Evolutionary conservation across 192 early-diverging fungal genomes (phyloP).

Genomic region (Martensiomyces pterosporus): DNA sequence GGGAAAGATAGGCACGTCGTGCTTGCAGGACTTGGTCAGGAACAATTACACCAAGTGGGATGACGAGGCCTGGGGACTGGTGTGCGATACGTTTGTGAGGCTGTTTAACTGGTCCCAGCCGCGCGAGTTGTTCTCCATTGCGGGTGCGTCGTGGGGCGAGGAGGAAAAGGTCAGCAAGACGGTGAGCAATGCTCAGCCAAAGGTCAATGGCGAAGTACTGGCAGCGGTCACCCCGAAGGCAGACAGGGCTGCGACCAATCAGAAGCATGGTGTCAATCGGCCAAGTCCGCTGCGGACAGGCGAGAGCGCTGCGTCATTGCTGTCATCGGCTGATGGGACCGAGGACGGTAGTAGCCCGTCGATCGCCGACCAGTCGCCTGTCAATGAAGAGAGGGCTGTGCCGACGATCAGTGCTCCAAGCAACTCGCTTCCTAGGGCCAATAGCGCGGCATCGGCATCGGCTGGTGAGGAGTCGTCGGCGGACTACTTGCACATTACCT

Average conservation of each 20-base stretch:
- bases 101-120: constrained; percentile 83
- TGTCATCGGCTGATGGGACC: constrained; percentile 17
- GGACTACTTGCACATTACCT: constrained; percentile 79
- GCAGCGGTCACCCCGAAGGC: constrained; percentile 15
- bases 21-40: constrained; percentile 85
- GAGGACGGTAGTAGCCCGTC: no score
- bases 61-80: constrained; percentile 64
- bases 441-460: constrained; percentile 10
- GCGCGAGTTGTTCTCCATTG: constrained; percentile 45
- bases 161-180: constrained; percentile 17
- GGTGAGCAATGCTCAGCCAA: no score
- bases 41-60: constrained; percentile 72
- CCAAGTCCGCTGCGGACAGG: constrained; percentile 32
- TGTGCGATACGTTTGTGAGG: constrained; percentile 63
- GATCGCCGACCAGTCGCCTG: no score
- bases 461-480: constrained; percentile 51
- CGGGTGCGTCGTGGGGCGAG: constrained; percentile 23
- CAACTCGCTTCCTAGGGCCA: constrained; percentile 13
- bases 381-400: no score
- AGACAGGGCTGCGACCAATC: constrained; percentile 1
- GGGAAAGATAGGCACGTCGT: constrained; percentile 83
- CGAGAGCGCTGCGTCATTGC: constrained; percentile 18
- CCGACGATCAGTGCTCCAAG: no score
- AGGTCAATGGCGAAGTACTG: constrained; percentile 1
- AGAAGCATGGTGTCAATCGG: constrained; percentile 16